Base-by-base conservation (phyloP, 164 flowering plant genomes). In the Sextonia rubra region DNA sequence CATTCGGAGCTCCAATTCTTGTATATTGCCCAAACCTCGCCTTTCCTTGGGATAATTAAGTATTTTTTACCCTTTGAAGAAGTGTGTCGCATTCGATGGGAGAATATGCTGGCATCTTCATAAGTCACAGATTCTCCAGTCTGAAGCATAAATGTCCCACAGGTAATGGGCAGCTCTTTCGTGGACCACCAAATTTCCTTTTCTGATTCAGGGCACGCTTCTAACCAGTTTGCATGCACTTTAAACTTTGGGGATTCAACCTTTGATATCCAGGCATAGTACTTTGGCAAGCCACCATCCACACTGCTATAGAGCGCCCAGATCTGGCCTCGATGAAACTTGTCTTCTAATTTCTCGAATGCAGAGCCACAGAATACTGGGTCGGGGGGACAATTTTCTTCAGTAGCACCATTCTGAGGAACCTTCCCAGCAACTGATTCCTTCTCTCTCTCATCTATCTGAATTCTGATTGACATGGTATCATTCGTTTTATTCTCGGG, bases 21-120 rank as follows among this genome's bases (percentile, higher is more conserved):
- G 74, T 88, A 90, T 64, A 89, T 24, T 2, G 91, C 95, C 92
- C 95, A 89, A 37, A 86, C 78, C 69, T 92, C 94, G 60, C 89
- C 92, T 70, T 78, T 79, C 74, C 78, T 66, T 8, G 98, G 96
- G 70, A 76, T 74, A 69, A 89, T 87, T 23, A 25, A 29, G 71
- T 52, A 90, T 69, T 71, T 86, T 12, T 67, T 70, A 69, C 66
- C 76, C 65, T 66, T 80, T 48, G 61, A 60, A 30, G 70, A 58
- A 49, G 24, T 73, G 76, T 47, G 80, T 78, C 63, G 18, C 73
- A 12, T 81, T 22, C 69, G 75, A 77, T 87, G 94, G 48, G 92
- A 92, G 71, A 92, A 89, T 5, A 37, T 37, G 83, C 14, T 32
- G 6, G 72, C 74, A 25, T 47, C 30, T 2, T 68, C 47, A 15